Conservation (phyloP, 2,329 filamentous ascomycete genomes). For the Byssothecium circinans region DNA sequence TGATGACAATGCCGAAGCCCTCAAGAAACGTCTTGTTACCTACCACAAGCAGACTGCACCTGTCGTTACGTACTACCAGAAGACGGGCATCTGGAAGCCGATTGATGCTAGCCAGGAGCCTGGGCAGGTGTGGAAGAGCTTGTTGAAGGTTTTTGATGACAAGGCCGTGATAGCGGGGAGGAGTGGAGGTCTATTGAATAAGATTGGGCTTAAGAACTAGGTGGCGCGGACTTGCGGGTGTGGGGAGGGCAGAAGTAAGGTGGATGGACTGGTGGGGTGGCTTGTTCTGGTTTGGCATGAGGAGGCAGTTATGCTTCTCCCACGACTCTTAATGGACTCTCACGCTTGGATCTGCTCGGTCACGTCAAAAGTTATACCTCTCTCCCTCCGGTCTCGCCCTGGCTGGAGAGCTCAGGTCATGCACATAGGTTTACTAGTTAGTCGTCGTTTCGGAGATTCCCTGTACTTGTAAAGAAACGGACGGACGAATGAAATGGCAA, state of each 20-base stretch:
- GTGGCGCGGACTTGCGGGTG: neutral
- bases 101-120: constrained; percentile 97
- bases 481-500: neutral
- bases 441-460: neutral
- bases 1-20: constrained; percentile 93
- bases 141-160: constrained; percentile 80
- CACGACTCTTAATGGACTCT: neutral
- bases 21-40: constrained; percentile 90
- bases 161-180: constrained; percentile 49
- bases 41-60: constrained; percentile 94
- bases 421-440: neutral
- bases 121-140: constrained; percentile 90
- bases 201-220: constrained; percentile 57
- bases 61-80: constrained; percentile 95
- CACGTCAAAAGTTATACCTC: neutral
- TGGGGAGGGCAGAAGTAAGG: neutral
- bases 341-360: neutral
- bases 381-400: neutral
- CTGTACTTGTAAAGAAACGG: constrained; percentile 1
- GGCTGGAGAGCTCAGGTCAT: neutral
- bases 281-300: neutral
- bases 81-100: constrained; percentile 93
- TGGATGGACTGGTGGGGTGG: neutral
- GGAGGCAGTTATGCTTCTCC: neutral
- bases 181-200: constrained; percentile 53